Base-by-base conservation (phyloP, 2,329 filamentous ascomycete genomes). In the Neophaeococcomyces aloes region DNA sequence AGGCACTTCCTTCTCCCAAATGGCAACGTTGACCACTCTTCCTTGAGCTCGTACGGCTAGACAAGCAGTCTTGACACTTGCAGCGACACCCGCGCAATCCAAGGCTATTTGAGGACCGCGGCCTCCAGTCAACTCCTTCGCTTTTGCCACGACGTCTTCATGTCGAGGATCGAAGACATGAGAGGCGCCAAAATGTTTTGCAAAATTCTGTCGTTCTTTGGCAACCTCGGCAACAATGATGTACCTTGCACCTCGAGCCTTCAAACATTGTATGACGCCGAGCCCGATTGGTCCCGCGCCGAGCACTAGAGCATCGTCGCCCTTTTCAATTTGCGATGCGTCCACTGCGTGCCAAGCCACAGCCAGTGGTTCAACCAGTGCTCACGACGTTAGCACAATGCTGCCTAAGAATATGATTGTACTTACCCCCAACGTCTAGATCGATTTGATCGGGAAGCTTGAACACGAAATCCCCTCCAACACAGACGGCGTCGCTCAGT, bases 301-400 rank as follows among this genome's bases (percentile, higher is more conserved):
- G 2, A 79, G 59, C 5, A 82, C 66, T 15, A 81, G 54, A 1
- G 71, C 71, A 1, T 64, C 65, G 11, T 72, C 65, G 1, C 67
- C 68, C 2, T 55, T 42, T 10, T 65, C 65, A 29, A 76, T 59
- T 0, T 67, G 66, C 0, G 67, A 67, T 3, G 71, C 61, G 4
- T 66, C 65, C 7, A 79, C 69, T 0, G 76, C 77, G 52, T 82
- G 78, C 77, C 77, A 81, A 7, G 74, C 76, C 0, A 82, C 77
- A 0, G 75, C 66, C 2, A 82, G 61, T 0, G 79, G 78, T 51
- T 82, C 78, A 5, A 81, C 70, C 2, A 82, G 63, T 0, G 78
- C 77, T 42, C 57, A 14, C 60, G 44, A 4, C 59, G 59, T 18
- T 59, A 58, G 13, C 57, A 58, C 18, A 50, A 56, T 3, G 56